Conservation (phyloP, 2,329 filamentous ascomycete genomes). For the Paecilomyces sp. region DNA sequence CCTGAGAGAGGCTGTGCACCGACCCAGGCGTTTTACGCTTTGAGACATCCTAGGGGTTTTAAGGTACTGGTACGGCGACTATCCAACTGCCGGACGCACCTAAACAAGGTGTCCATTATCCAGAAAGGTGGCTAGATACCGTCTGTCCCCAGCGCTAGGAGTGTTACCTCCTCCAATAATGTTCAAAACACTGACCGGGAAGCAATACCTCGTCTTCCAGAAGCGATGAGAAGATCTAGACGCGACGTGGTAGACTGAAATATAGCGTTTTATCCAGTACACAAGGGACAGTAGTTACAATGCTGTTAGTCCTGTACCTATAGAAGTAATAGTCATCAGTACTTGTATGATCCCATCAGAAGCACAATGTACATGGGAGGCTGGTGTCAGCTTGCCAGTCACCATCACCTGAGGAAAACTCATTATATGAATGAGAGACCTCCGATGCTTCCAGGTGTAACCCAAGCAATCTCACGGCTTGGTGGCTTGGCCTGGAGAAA, state of each 20-base stretch:
- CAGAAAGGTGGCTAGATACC: neutral
- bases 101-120: neutral
- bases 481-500: neutral
- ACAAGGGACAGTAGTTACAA: too few relatives aligned
- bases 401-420: neutral
- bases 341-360: neutral
- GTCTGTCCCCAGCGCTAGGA: neutral
- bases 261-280: neutral
- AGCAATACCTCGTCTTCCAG: neutral
- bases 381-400: neutral
- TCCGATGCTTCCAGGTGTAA: neutral
- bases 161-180: neutral
- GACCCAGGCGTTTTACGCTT: neutral
- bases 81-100: neutral
- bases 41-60: neutral
- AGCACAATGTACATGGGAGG: neutral
- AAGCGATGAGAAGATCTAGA: neutral
- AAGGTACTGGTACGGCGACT: neutral
- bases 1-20: slow-evolving; percentile 2
- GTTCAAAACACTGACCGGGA: neutral
- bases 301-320: neutral
- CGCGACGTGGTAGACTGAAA: neutral
- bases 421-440: neutral
- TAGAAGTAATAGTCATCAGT: neutral
- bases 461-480: neutral